Conservation (phyloP, 768 basidiomycete species). For the Kwoniella dejecticola region DNA sequence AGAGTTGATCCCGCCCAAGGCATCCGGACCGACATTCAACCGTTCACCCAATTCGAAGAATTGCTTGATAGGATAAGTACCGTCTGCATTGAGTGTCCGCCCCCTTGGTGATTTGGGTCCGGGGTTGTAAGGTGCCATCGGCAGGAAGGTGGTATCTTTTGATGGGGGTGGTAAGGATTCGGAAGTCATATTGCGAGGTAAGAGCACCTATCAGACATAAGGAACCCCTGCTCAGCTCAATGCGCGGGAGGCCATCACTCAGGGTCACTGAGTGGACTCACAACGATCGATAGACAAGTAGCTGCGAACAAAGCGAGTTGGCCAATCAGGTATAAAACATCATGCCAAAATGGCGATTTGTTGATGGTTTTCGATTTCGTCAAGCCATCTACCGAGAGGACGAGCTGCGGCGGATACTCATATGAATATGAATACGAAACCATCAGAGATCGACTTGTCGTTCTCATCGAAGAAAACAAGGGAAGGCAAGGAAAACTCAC, state of each 20-base stretch:
- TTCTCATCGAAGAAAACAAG: too few relatives aligned
- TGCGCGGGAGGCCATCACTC: not conserved
- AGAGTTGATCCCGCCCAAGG: slow-evolving; percentile 18
- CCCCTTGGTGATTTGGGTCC: too few relatives aligned
- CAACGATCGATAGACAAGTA: slow-evolving; percentile 33
- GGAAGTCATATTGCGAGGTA: slow-evolving; percentile 44
- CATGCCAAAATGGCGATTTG: slow-evolving; percentile 21
- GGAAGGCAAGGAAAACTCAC: slow-evolving; percentile 7
- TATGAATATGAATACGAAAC: too few relatives aligned
- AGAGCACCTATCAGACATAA: slow-evolving; percentile 23
- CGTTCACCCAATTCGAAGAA: slow-evolving; percentile 37
- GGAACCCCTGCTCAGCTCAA: not conserved
- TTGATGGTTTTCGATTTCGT: slow-evolving; percentile 26
- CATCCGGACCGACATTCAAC: slow-evolving; percentile 38
- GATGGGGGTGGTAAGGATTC: slow-evolving; percentile 29
- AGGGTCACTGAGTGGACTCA: slow-evolving; percentile 16
- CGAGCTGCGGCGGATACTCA: slow-evolving; percentile 6
- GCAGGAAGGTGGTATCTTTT: slow-evolving; percentile 23
- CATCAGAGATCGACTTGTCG: too few relatives aligned
- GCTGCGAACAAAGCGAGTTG: slow-evolving; percentile 27
- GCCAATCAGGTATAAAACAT: slow-evolving; percentile 27
- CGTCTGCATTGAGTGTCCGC: not conserved
- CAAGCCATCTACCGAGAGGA: slow-evolving; percentile 31
- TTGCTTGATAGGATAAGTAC: slow-evolving; percentile 19
- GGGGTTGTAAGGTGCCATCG: slow-evolving; percentile 32